A percentile compares a stretch with the other conserved stretches of the same genome.
Evolutionary conservation across 352 stramenopile genomes (phyloP).

Genomic region (Halophytophthora batemanensis): DNA sequence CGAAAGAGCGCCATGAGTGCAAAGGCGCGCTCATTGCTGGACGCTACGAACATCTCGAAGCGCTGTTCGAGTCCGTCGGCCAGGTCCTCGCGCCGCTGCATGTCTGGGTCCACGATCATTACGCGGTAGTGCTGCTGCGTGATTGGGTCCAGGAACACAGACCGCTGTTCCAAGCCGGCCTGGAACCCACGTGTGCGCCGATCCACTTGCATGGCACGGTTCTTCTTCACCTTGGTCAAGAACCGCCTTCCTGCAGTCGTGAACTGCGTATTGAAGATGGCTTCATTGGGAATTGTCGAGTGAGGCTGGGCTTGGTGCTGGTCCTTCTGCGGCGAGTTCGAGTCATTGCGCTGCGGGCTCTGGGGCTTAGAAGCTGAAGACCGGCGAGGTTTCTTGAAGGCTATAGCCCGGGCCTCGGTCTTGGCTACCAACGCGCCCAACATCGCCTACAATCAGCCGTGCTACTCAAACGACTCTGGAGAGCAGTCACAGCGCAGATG

Average conservation of each 20-base stretch:
- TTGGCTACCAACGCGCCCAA: too few relatives aligned
- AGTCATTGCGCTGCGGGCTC: too few relatives aligned
- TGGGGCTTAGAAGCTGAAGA: too few relatives aligned
- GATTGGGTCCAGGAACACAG: conserved; percentile 48
- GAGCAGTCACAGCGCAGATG: too few relatives aligned
- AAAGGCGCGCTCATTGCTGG: conserved; percentile 60
- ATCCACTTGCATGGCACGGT: conserved; percentile 71
- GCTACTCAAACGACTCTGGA: too few relatives aligned
- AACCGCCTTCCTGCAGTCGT: conserved; percentile 63
- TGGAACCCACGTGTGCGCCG: conserved; percentile 65
- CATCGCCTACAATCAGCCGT: too few relatives aligned
- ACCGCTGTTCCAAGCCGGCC: conserved; percentile 37
- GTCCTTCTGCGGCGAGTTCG: conserved; percentile 6
- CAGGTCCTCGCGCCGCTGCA: conserved; percentile 60
- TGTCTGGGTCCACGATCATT: conserved; percentile 61
- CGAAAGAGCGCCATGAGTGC: conserved; percentile 60
- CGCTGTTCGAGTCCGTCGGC: conserved; percentile 57
- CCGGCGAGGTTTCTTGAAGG: too few relatives aligned
- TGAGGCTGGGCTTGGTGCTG: conserved; percentile 1
- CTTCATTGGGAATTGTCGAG: conserved; percentile 40
- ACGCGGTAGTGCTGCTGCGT: conserved; percentile 61
- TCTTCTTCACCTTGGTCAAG: conserved; percentile 72
- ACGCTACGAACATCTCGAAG: conserved; percentile 67
- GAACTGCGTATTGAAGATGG: conserved; percentile 82
- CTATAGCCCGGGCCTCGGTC: too few relatives aligned